Evolutionary conservation across 306 rosid species (phyloP).

Genomic region (Biancaea sappan): DNA sequence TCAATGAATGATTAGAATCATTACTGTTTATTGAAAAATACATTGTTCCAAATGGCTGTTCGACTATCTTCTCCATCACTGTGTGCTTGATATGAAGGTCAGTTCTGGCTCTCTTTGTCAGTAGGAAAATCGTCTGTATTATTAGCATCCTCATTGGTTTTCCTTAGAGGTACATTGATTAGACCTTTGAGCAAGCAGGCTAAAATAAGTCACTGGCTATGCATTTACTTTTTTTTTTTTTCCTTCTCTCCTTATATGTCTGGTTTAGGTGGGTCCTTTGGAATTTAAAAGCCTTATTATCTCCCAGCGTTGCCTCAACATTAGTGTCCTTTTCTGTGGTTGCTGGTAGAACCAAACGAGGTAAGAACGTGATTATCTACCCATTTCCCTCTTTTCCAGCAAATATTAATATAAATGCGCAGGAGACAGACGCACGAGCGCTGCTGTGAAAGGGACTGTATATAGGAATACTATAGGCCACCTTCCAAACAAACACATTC

Average conservation of each 20-base stretch:
- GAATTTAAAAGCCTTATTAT: neutral
- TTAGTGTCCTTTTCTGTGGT: neutral
- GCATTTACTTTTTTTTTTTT: no score
- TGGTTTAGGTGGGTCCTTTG: neutral
- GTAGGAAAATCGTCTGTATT: neutral
- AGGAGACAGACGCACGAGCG: conserved; percentile 48
- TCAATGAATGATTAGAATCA: neutral
- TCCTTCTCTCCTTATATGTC: neutral
- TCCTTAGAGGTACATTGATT: neutral
- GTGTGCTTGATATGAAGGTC: neutral
- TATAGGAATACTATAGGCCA: conserved; percentile 27
- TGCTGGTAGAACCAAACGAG: conserved; percentile 24
- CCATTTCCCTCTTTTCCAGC: conserved; percentile 30
- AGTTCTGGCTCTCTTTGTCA: neutral
- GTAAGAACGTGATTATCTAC: conserved; percentile 6
- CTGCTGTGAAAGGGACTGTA: conserved; percentile 43
- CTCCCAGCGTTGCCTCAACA: neutral
- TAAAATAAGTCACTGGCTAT: no score
- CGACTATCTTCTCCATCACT: neutral
- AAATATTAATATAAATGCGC: no score
- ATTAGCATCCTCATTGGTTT: neutral
- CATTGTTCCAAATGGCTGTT: neutral
- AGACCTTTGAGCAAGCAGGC: neutral
- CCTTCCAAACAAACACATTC: conserved; percentile 13
- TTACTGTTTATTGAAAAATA: conserved; percentile 11